Conservation (phyloP, 176 grass and related monocot genomes). For the Triticum dicoccoides region DNA sequence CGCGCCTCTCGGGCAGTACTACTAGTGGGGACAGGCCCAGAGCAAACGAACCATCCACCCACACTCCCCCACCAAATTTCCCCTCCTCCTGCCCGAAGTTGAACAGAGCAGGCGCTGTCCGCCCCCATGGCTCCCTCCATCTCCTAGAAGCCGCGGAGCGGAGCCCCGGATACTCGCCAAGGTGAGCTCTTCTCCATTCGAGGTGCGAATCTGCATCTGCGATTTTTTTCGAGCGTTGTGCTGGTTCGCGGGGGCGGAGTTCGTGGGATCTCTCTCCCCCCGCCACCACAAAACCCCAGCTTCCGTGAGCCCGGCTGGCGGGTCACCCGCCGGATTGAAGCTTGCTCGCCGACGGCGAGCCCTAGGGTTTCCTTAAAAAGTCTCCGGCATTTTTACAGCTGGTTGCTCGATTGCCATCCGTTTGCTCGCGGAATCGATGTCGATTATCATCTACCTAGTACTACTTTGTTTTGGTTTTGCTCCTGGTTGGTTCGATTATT, state of each 20-base stretch:
- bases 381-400: not conserved
- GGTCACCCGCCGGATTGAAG: not conserved
- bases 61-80: not conserved
- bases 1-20: not conserved
- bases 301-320: not conserved
- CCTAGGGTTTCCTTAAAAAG: constrained; percentile 2
- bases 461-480: not conserved
- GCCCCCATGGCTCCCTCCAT: not conserved
- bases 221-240: not conserved
- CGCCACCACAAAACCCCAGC: not conserved
- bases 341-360: no score
- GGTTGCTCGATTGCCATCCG: not conserved
- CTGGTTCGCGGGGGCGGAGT: not conserved
- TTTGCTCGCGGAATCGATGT: not conserved
- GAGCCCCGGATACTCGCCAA: not conserved
- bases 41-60: not conserved
- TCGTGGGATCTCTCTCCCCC: not conserved
- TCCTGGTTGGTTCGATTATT: not conserved
- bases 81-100: not conserved
- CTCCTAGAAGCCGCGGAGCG: not conserved
- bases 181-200: not conserved
- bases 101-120: not conserved
- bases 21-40: not conserved
- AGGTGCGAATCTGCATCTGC: not conserved
- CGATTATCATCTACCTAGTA: not conserved